Base-by-base conservation (phyloP, 2,329 filamentous ascomycete species). In the Pseudogymnoascus sp. region DNA sequence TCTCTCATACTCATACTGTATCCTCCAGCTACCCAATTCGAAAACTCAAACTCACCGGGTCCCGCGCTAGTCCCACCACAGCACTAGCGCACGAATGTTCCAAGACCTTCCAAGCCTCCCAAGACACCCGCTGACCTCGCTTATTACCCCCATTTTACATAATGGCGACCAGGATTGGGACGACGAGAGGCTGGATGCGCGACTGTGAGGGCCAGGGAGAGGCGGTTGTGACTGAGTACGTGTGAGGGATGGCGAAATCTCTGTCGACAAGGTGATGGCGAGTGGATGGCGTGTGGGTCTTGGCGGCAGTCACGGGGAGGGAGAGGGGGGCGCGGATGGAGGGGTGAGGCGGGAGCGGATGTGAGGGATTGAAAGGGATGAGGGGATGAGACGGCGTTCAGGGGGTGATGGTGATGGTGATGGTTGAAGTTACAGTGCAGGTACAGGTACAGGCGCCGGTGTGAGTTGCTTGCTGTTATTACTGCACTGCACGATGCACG, bases 261-360 rank as follows among this genome's bases (percentile, higher is more conserved):
- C 42, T 47, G 42, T 21, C 13, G 42, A 15, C 19, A 15, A 26
- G 6, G 42, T 47, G 40, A 44, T 44, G 40, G 40, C 6, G 40
- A 44, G 40, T 44, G 40, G 42, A 47, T 47, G 42, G 42, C 42
- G 42, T 47, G 42, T 47, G 42, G 42, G 42, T 47, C 42, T 47
- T 47, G 42, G 42, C 42, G 42, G 21, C 42, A 47, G 42, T 47
- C 42, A 47, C 42, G 53, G 53, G 53, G 53, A 60, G 28, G 53
- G 2, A 59, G 11, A 33, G 53, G 17, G 53, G 13, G 47, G 26
- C 9, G 53, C 9, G 53, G 53, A 60, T 33, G 19, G 33, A 36
- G 53, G 53, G 42, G 21, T 47, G 42, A 47, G 40, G 40, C 42
- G 42, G 42, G 21, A 47, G 42, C n/a, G 38, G 38, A 42, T 4